Evolutionary conservation across 1,284 basidiomycete genomes (phyloP), one percentile per base, ranked within the genome.

Genomic region (Cryptococcus sp.): DNA sequence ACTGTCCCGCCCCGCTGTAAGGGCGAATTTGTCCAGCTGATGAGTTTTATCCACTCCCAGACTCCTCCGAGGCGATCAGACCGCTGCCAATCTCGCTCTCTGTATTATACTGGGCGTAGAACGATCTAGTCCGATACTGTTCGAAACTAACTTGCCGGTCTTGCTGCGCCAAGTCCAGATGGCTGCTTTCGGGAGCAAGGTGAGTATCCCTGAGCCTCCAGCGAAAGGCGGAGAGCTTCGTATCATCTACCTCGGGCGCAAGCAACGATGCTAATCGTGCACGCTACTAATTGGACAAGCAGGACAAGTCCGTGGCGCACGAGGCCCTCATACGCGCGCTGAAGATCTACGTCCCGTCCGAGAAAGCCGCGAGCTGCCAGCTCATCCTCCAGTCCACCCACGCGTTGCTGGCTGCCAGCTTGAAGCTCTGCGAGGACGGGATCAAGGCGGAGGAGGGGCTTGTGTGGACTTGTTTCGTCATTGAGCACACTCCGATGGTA

Each of bases 401-500:
- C 53, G 57, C 64, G 0, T 27, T 74, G 2, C 53, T 74, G 5
- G 59, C 58, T 17, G 67, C 64, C 4, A 68, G 66, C 50, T 46
- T 74, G 17, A 55, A 54, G 25, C 44, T 68, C 7, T 70, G 69
- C 42, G 53, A 59, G 16, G 41, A 60, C 4, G 23, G 20, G 3
- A 19, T 56, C 15, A 65, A 57, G 20, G 50, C 45, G 15, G 53
- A 57, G 27, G 57, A 62, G 42, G 71, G 69, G 1, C 62, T 68
- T 3, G 50, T 56, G 3, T 74, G 72, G 72, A 50, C 59, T 22
- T 74, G 72, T 49, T 71, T 71, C 57, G 60, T 74, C 39, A 62
- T 72, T n/a, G 50, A 68, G 42, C 54, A 71, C 44, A 67, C 61
- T 8, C 72, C 72, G 11, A 68, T 74, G 62, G 72, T 71, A 31